Evolutionary conservation across 2,329 filamentous ascomycete genomes (phyloP).

Genomic region (Torrubiella hemipterigena): DNA sequence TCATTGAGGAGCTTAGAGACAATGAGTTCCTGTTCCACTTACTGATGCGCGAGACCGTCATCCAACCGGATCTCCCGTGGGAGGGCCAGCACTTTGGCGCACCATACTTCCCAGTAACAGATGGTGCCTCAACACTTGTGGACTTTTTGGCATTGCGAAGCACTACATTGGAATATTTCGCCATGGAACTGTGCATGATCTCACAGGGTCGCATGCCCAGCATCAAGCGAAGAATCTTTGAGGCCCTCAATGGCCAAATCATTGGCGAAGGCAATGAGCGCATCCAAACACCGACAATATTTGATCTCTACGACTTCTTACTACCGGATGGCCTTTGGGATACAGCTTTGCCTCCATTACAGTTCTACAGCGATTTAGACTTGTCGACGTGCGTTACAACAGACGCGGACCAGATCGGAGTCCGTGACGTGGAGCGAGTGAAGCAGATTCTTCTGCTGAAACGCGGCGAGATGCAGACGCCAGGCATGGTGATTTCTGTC

Average conservation of each 20-base stretch:
- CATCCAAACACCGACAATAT: constrained; percentile 61
- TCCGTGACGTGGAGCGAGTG: constrained; percentile 61
- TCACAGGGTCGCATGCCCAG: constrained; percentile 59
- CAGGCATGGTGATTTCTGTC: constrained; percentile 33
- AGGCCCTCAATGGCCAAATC: constrained; percentile 68
- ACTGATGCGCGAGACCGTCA: constrained; percentile 58
- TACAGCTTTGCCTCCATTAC: constrained; percentile 38
- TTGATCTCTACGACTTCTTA: constrained; percentile 89
- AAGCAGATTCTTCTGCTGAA: constrained; percentile 63
- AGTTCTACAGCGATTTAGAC: constrained; percentile 54
- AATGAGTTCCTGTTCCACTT: constrained; percentile 72
- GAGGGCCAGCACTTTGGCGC: constrained; percentile 51
- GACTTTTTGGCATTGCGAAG: constrained; percentile 71
- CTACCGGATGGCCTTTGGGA: constrained; percentile 38
- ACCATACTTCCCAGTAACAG: constrained; percentile 55
- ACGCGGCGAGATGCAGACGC: constrained; percentile 46
- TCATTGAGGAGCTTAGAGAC: constrained; percentile 67
- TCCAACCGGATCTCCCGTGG: constrained; percentile 61
- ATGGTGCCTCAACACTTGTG: constrained; percentile 56
- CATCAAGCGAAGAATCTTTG: constrained; percentile 55
- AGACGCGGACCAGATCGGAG: constrained; percentile 39
- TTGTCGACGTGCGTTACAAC: constrained; percentile 51
- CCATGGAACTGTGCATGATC: constrained; percentile 71
- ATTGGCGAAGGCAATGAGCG: constrained; percentile 53
- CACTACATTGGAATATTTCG: constrained; percentile 72